A percentile compares a stretch with the other conserved stretches of the same genome.
These are phyloP conservation scores for Vanrija sp. DNA, from an alignment of 1,284 basidiomycete species.

Conservation along the genomic window DNA sequence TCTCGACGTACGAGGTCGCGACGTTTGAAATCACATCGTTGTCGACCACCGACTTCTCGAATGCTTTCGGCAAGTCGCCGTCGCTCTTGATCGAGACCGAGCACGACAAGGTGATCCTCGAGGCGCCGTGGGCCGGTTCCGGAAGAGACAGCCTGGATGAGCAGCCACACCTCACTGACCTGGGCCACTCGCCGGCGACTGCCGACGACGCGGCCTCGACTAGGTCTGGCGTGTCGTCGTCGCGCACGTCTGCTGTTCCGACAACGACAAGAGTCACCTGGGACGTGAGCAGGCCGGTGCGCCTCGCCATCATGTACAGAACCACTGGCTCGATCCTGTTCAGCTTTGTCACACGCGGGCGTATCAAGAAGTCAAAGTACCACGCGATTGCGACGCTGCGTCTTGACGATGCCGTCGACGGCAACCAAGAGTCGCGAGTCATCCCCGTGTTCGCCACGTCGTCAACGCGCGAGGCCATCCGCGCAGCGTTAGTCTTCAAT, in stretches of 20 bases:
- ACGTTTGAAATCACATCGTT: slow-evolving; percentile 38
- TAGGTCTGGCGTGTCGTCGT: not conserved
- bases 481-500: slow-evolving; percentile 6
- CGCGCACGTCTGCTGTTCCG: not conserved
- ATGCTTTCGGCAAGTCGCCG: slow-evolving; percentile 15
- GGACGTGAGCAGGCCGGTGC: slow-evolving; percentile 21
- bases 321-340: slow-evolving; percentile 46
- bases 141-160: not conserved
- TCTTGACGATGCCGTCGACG: slow-evolving; percentile 35
- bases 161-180: not conserved
- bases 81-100: slow-evolving; percentile 38
- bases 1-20: slow-evolving; percentile 44
- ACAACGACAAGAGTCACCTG: slow-evolving; percentile 17
- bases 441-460: slow-evolving; percentile 38
- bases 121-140: no score
- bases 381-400: slow-evolving; percentile 35
- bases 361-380: slow-evolving; percentile 39
- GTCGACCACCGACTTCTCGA: slow-evolving; percentile 19
- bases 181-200: not conserved
- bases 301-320: slow-evolving; percentile 45
- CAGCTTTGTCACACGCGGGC: slow-evolving; percentile 25
- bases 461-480: slow-evolving; percentile 28
- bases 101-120: slow-evolving; percentile 14
- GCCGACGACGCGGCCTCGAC: not conserved
- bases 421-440: slow-evolving; percentile 15